Evolutionary conservation across 2,329 filamentous ascomycete species (phyloP).

Genomic region (Fusarium brevicatenulatum): DNA sequence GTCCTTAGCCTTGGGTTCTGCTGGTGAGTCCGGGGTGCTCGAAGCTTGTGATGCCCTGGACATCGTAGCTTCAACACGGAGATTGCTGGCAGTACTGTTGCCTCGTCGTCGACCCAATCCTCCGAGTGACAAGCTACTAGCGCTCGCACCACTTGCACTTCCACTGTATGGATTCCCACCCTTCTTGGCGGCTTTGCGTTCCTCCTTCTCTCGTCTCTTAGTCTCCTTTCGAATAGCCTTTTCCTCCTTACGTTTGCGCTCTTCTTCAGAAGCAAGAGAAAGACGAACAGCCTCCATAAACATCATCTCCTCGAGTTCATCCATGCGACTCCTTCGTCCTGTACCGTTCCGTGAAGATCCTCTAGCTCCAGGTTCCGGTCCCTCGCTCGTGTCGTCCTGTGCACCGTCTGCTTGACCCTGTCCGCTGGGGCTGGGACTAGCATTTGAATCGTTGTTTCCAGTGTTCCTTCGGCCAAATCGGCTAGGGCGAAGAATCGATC

Average conservation of each 20-base stretch:
- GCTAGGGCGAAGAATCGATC: conserved; percentile 57
- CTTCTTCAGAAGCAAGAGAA: conserved; percentile 92
- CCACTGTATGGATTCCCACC: conserved; percentile 50
- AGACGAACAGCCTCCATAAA: conserved; percentile 95
- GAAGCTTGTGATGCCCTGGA: conserved; percentile 54
- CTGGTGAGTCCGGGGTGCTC: conserved; percentile 38
- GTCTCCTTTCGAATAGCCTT: conserved; percentile 72
- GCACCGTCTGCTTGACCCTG: conserved; percentile 38
- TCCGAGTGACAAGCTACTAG: conserved; percentile 72
- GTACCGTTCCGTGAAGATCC: conserved; percentile 35
- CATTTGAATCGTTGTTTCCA: conserved; percentile 50
- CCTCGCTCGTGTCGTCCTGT: conserved; percentile 31
- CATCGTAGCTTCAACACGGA: conserved; percentile 65
- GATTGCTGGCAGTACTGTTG: conserved; percentile 68
- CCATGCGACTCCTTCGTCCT: conserved; percentile 67
- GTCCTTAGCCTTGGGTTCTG: conserved; percentile 46
- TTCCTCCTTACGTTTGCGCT: conserved; percentile 82
- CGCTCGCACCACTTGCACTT: conserved; percentile 60
- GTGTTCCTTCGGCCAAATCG: conserved; percentile 68
- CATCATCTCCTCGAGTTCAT: conserved; percentile 97
- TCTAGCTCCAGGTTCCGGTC: conserved; percentile 39
- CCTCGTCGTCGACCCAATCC: conserved; percentile 67
- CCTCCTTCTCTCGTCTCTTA: conserved; percentile 86
- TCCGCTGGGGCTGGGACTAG: conserved; percentile 44
- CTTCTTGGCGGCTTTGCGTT: conserved; percentile 80